Base-by-base conservation (phyloP, 345 rosid species). In the Melaleuca alternifolia region DNA sequence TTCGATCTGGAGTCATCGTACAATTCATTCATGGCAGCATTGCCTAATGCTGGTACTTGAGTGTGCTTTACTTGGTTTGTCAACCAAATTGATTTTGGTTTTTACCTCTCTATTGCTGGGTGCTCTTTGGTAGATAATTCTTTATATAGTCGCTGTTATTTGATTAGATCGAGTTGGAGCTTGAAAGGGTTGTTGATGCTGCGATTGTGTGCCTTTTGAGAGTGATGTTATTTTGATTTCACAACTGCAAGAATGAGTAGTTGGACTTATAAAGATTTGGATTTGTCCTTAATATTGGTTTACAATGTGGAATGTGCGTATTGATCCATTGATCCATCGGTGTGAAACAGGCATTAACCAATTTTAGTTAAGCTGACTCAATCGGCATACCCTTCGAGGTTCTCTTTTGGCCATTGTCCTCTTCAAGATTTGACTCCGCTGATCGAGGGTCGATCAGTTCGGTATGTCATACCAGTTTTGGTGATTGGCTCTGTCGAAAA, bases 1-100 rank as follows among this genome's bases (percentile, higher is more conserved):
- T 96, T 98, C 51, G 98, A 97, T 83, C 94, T 97, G 37, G 99
- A 97, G 90, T 96, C 99, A 1, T 94, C 99, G 0, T 96, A 98
- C 89, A 98, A 96, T 89, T 98, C 99, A 21, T 98, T 98, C 85
- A 95, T 98, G 99, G 99, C 98, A 41, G 99, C 99, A 84, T 90
- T 98, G 93, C 99, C 99, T 53, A 96, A 86, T 86, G 93, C 96
- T 50, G 96, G 98, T 85, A 89, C 93, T 88, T 96, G 91, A 93
- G 41, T 18, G 46, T 16, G 85, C 85, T 51, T 83, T 41, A 28
- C 56, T 51, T 6, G 18, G 57, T 83, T 51, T 51, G 85, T 41
- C 24, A 41, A 83, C 59, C 24, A 83, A 50, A 52, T 83, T 10
- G n/a, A 51, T 54, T 71, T 37, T 71, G 81, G 79, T 71, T 37